Evolutionary conservation across 768 basidiomycete genomes (phyloP).

Genomic region (Boletus rex-veris): DNA sequence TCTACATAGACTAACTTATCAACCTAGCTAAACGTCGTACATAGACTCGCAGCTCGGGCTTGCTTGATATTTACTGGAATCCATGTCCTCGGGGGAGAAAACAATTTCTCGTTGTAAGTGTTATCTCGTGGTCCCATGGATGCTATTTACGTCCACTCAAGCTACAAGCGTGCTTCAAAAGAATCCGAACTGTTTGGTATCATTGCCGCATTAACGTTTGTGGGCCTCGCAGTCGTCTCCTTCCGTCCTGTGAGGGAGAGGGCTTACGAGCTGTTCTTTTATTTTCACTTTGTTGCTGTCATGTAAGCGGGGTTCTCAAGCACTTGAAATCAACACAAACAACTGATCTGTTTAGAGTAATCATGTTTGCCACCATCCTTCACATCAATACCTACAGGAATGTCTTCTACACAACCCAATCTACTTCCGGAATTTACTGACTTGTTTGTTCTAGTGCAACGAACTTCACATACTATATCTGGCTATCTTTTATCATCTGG

Average conservation of each 20-base stretch:
- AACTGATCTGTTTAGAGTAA: slow-evolving; percentile 30
- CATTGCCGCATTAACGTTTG: slow-evolving; percentile 36
- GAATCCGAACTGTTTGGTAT: slow-evolving; percentile 30
- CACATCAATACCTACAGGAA: slow-evolving; percentile 34
- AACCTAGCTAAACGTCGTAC: slow-evolving; percentile 36
- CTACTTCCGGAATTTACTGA: not conserved
- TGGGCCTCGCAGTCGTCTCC: slow-evolving; percentile 40
- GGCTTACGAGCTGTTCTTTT: slow-evolving; percentile 50
- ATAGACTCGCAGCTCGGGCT: slow-evolving; percentile 45
- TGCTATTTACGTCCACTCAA: not conserved
- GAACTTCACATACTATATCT: slow-evolving; percentile 34
- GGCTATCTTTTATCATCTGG: slow-evolving; percentile 54
- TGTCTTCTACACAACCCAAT: slow-evolving; percentile 19
- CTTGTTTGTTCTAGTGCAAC: slow-evolving; percentile 12
- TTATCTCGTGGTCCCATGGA: not conserved
- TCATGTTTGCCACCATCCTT: slow-evolving; percentile 37
- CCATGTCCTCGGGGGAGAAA: slow-evolving; percentile 35
- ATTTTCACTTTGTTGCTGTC: slow-evolving; percentile 42
- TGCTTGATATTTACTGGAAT: slow-evolving; percentile 47
- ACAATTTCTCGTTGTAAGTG: slow-evolving; percentile 14
- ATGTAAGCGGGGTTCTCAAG: slow-evolving; percentile 27
- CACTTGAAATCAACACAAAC: slow-evolving; percentile 27
- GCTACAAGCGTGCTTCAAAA: slow-evolving; percentile 1
- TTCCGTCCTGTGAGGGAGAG: slow-evolving; percentile 48
- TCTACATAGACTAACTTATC: not conserved